Conservation (phyloP, 495 filamentous ascomycete species). For the Xylaria grammica region DNA sequence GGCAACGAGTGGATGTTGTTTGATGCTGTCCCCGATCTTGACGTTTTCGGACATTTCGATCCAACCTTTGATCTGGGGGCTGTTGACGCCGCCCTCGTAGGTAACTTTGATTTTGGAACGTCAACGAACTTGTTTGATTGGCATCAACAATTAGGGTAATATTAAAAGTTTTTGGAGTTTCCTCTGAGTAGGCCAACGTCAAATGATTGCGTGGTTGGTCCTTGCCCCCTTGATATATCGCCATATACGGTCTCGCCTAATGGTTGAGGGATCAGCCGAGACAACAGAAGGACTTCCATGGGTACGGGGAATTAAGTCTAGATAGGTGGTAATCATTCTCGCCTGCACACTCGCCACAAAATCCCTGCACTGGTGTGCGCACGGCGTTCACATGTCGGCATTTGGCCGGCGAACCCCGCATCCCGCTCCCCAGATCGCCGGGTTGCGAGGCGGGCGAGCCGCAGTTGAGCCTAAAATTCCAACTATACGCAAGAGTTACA, state of each 20-base stretch:
- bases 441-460: not conserved
- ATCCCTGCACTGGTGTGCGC: not conserved
- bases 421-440: not conserved
- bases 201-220: too few relatives aligned
- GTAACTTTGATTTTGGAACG: slow-evolving; percentile 46
- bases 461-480: not conserved
- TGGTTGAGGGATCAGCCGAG: not conserved
- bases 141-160: slow-evolving; percentile 37
- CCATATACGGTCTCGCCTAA: not conserved
- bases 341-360: too few relatives aligned
- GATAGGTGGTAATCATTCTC: not conserved
- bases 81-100: slow-evolving; percentile 48
- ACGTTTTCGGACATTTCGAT: slow-evolving; percentile 52
- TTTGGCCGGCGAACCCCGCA: slow-evolving; percentile 4
- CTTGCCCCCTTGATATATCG: not conserved
- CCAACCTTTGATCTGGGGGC: slow-evolving; percentile 49
- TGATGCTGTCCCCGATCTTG: slow-evolving; percentile 42
- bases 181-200: too few relatives aligned
- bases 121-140: slow-evolving; percentile 44
- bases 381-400: not conserved
- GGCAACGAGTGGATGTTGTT: slow-evolving; percentile 35
- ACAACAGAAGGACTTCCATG: not conserved
- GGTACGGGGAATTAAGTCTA: not conserved
- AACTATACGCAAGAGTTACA: not conserved
- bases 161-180: not conserved